Conservation (phyloP, 345 rosid genomes). For the Alliaria petiolata region DNA sequence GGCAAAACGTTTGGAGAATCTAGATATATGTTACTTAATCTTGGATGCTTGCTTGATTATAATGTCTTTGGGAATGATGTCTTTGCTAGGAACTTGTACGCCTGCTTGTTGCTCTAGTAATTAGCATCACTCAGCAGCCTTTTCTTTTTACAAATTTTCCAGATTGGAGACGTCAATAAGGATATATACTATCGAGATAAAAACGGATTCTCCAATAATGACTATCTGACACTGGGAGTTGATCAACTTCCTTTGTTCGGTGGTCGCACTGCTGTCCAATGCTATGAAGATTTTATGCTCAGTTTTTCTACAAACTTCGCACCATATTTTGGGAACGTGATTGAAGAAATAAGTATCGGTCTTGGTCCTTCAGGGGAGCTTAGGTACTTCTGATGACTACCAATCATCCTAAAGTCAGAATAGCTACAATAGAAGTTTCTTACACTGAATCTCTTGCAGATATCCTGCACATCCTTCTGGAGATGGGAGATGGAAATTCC, state of each 20-base stretch:
- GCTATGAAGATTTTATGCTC: conserved; percentile 61
- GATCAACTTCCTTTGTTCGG: conserved; percentile 54
- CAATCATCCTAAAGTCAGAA: not conserved
- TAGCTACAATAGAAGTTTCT: conserved; percentile 13
- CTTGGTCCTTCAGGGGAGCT: conserved; percentile 74
- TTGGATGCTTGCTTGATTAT: not conserved
- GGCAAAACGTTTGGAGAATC: not conserved
- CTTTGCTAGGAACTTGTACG: not conserved
- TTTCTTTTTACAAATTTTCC: conserved; percentile 10
- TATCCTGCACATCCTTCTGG: conserved; percentile 68
- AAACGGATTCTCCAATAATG: conserved; percentile 50
- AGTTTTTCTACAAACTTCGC: conserved; percentile 53
- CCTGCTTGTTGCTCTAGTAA: not conserved
- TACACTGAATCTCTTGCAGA: conserved; percentile 33
- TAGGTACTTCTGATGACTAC: conserved; percentile 41
- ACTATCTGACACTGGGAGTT: conserved; percentile 70
- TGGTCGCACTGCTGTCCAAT: conserved; percentile 65
- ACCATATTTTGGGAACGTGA: conserved; percentile 44
- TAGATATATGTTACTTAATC: not conserved
- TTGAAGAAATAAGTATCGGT: conserved; percentile 67
- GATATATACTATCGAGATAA: conserved; percentile 60
- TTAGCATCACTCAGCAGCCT: not conserved
- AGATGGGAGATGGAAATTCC: conserved; percentile 67
- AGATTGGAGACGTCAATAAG: conserved; percentile 58
- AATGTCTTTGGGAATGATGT: not conserved